These are phyloP conservation scores for Taphrina betulina DNA, from an alignment of 1,139 yeast genomes.

Conservation along the genomic window DNA sequence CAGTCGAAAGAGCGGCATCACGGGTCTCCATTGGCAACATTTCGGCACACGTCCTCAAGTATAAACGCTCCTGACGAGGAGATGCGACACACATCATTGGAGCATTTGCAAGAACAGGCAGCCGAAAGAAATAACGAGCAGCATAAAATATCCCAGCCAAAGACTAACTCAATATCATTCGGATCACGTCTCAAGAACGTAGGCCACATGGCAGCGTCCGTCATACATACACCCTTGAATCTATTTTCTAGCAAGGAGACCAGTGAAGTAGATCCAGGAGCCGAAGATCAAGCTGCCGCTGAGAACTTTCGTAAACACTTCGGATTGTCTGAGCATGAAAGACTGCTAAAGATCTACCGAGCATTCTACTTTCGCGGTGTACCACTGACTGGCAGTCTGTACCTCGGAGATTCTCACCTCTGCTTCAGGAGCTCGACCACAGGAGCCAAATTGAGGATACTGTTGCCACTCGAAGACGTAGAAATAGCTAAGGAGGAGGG, in stretches of 20 bases:
- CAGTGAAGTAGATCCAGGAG: background rate
- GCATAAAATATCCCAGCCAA: background rate
- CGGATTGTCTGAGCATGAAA: constrained; percentile 55
- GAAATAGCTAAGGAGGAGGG: constrained; percentile 66
- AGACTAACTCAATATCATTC: background rate
- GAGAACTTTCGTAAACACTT: constrained; percentile 63
- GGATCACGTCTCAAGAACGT: background rate
- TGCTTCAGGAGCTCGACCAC: constrained; percentile 81
- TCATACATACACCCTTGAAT: background rate
- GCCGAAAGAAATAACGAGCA: background rate
- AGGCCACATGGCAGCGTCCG: constrained; percentile 1
- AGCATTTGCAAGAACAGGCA: background rate
- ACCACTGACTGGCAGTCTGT: constrained; percentile 80
- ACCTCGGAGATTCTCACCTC: constrained; percentile 62
- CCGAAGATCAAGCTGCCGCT: constrained; percentile 1
- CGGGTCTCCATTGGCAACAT: background rate
- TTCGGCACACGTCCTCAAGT: background rate
- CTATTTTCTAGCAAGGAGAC: background rate
- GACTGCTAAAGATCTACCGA: constrained; percentile 66
- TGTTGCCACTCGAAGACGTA: constrained; percentile 71
- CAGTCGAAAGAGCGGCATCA: too few relatives aligned
- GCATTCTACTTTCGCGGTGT: constrained; percentile 67
- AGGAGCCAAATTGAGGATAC: constrained; percentile 76
- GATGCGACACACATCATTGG: too few relatives aligned
- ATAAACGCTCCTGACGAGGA: background rate